A percentile compares a stretch with the other conserved stretches of the same genome.
phyloP scores from a whole-genome alignment of 108 stramenopile genomes.

The Skeletonema potamos region DNA sequence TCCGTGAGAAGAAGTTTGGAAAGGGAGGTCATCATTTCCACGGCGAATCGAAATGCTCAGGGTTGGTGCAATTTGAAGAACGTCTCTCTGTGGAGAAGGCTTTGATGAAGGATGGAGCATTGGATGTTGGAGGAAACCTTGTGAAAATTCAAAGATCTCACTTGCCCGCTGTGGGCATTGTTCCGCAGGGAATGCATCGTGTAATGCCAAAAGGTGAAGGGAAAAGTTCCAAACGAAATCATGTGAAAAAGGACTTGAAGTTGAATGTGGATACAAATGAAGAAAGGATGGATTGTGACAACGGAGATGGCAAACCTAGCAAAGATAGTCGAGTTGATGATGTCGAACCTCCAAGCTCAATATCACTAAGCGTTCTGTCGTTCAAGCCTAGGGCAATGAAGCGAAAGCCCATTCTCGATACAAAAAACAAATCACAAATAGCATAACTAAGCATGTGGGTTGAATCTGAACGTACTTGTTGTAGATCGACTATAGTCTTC shows the following conservation, averaged over 20 bases:
- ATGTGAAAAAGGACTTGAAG: constrained; percentile 39
- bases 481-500: background rate
- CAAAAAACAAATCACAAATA: background rate
- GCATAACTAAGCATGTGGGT: background rate
- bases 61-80: constrained; percentile 86
- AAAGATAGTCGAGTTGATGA: background rate
- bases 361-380: constrained; percentile 35
- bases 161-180: constrained; percentile 70
- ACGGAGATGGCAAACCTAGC: background rate
- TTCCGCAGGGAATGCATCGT: constrained; percentile 82
- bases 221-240: constrained; percentile 64
- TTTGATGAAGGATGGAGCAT: constrained; percentile 56
- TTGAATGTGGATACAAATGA: constrained; percentile 4
- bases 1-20: constrained; percentile 69
- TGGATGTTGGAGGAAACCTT: constrained; percentile 68
- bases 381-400: constrained; percentile 36
- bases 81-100: constrained; percentile 80
- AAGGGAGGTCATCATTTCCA: constrained; percentile 48
- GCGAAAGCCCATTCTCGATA: constrained; percentile 24
- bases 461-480: background rate
- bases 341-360: constrained; percentile 25
- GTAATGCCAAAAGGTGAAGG: constrained; percentile 80
- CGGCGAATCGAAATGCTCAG: constrained; percentile 79
- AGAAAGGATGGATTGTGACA: constrained; percentile 17
- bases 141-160: constrained; percentile 76